Conservation (phyloP, 2,329 filamentous ascomycete genomes). For the Seiridium cupressi region DNA sequence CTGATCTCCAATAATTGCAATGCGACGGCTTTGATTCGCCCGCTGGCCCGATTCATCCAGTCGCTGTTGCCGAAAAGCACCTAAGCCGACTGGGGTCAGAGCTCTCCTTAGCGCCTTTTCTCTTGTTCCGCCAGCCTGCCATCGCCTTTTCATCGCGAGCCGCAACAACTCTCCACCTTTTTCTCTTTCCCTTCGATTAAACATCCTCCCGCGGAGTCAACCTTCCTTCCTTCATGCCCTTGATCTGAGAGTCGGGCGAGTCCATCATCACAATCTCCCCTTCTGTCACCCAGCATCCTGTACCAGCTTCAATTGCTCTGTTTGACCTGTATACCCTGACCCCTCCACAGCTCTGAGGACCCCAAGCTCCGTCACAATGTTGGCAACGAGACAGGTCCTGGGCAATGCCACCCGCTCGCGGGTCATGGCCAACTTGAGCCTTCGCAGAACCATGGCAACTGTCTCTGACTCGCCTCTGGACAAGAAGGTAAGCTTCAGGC, state of each 20-base stretch:
- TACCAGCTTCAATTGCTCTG: slow-evolving; percentile 30
- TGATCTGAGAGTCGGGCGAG: slow-evolving; percentile 28
- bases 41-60: slow-evolving; percentile 22
- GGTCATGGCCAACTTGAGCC: slow-evolving; percentile 55
- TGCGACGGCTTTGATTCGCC: slow-evolving; percentile 26
- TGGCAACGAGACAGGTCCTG: slow-evolving; percentile 70
- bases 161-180: slow-evolving; percentile 33
- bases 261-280: slow-evolving; percentile 24
- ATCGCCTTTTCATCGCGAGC: slow-evolving; percentile 27
- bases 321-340: slow-evolving; percentile 10
- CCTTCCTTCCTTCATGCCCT: slow-evolving; percentile 22
- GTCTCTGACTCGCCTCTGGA: slow-evolving; percentile 83
- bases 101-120: slow-evolving; percentile 13
- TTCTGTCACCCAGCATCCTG: slow-evolving; percentile 14
- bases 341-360: slow-evolving; percentile 22
- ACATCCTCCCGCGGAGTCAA: slow-evolving; percentile 16
- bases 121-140: slow-evolving; percentile 13
- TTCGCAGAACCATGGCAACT: slow-evolving; percentile 75
- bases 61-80: slow-evolving; percentile 10
- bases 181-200: slow-evolving; percentile 21
- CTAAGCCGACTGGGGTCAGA: slow-evolving; percentile 4
- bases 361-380: slow-evolving; percentile 50
- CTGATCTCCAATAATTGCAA: slow-evolving; percentile 1
- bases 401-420: slow-evolving; percentile 60
- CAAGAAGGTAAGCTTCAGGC: slow-evolving; percentile 68